Evolutionary conservation across 495 filamentous ascomycete genomes (phyloP).

Genomic region (Trichoderma erinaceum): DNA sequence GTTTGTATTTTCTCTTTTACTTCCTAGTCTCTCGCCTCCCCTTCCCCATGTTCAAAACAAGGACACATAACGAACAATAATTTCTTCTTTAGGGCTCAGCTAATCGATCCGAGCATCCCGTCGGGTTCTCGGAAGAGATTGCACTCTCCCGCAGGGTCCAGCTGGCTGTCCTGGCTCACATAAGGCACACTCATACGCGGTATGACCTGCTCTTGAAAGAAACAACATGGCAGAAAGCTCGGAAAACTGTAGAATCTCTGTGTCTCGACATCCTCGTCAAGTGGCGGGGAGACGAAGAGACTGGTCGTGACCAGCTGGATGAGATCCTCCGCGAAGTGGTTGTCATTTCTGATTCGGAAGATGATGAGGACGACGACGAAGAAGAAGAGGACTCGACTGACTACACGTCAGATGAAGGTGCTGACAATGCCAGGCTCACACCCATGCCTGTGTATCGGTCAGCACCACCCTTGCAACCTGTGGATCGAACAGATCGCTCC

Average conservation of each 20-base stretch:
- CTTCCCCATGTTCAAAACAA: neutral
- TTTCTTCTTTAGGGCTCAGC: slow-evolving; percentile 34
- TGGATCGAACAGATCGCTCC: neutral
- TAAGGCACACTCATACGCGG: slow-evolving; percentile 77
- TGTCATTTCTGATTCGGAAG: slow-evolving; percentile 75
- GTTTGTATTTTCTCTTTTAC: slow-evolving; percentile 35
- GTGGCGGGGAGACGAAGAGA: slow-evolving; percentile 85
- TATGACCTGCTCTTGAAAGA: slow-evolving; percentile 73
- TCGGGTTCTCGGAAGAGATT: slow-evolving; percentile 63
- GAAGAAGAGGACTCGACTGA: slow-evolving; percentile 23
- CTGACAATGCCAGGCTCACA: slow-evolving; percentile 11
- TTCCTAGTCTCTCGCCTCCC: slow-evolving; percentile 16
- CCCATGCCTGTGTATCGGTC: slow-evolving; percentile 10
- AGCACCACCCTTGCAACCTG: neutral
- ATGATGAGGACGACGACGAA: slow-evolving; percentile 50
- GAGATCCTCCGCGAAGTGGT: slow-evolving; percentile 78
- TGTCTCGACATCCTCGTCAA: slow-evolving; percentile 68
- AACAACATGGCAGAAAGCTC: slow-evolving; percentile 60
- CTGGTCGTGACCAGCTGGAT: slow-evolving; percentile 65
- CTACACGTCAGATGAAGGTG: slow-evolving; percentile 17
- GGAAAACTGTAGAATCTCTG: slow-evolving; percentile 60
- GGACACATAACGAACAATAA: slow-evolving; percentile 7
- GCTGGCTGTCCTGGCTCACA: slow-evolving; percentile 78
- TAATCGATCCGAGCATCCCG: slow-evolving; percentile 36
- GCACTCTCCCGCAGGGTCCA: slow-evolving; percentile 69